phyloP scores from a whole-genome alignment of 768 basidiomycete genomes.

The Collybia sordida region DNA sequence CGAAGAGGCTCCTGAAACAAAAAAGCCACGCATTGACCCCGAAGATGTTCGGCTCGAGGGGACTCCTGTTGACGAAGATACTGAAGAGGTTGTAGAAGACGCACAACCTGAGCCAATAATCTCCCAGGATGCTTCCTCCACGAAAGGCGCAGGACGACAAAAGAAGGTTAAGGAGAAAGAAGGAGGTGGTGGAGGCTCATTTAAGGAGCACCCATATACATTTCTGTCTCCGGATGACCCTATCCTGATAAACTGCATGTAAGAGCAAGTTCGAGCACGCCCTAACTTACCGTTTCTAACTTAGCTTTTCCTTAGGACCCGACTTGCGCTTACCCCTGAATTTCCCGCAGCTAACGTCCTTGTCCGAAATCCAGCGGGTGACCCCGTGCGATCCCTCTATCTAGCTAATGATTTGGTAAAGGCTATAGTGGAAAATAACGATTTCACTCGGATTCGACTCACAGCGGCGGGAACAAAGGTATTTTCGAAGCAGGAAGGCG shows the following conservation, averaged over 20 bases:
- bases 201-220: slow-evolving; percentile 92
- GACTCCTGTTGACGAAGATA: slow-evolving; percentile 9
- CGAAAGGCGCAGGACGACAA: slow-evolving; percentile 12
- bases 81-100: slow-evolving; percentile 15
- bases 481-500: slow-evolving; percentile 85
- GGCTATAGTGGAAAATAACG: slow-evolving; percentile 75
- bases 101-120: slow-evolving; percentile 5
- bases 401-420: slow-evolving; percentile 85
- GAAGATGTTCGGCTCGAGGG: slow-evolving; percentile 12
- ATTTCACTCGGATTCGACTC: slow-evolving; percentile 81
- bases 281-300: background rate
- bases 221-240: slow-evolving; percentile 74
- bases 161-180: slow-evolving; percentile 16
- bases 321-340: slow-evolving; percentile 61
- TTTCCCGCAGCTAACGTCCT: slow-evolving; percentile 83
- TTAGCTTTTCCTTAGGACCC: slow-evolving; percentile 44
- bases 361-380: slow-evolving; percentile 80
- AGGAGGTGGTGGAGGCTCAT: slow-evolving; percentile 37
- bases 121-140: background rate
- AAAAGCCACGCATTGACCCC: slow-evolving; percentile 45
- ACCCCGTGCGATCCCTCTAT: slow-evolving; percentile 79
- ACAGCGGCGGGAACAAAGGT: slow-evolving; percentile 94
- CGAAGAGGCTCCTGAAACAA: slow-evolving; percentile 43
- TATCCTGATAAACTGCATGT: slow-evolving; percentile 73
- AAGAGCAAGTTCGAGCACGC: slow-evolving; percentile 22